Evolutionary conservation across 2,329 filamentous ascomycete species (phyloP).

Genomic region (Stachybotrys chartarum): DNA sequence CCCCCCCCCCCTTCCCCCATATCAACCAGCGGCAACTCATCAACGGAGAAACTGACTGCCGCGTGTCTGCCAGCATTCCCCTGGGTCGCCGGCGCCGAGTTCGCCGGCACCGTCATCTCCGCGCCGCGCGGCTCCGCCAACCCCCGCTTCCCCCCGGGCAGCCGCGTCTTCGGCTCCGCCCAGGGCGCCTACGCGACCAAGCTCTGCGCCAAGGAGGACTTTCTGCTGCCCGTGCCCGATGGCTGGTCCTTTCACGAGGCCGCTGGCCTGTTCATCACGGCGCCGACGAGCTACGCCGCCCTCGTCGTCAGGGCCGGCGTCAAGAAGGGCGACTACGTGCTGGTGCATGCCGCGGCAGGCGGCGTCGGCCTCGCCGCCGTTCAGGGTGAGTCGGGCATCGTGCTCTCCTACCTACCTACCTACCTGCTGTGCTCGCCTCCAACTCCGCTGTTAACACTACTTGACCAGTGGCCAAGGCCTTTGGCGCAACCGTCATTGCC

Average conservation of each 20-base stretch:
- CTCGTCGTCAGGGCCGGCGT: slow-evolving; percentile 72
- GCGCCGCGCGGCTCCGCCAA: slow-evolving; percentile 45
- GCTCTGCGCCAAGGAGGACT: slow-evolving; percentile 57
- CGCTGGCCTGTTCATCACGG: slow-evolving; percentile 85
- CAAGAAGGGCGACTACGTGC: slow-evolving; percentile 74
- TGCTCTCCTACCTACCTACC: neutral
- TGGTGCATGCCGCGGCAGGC: slow-evolving; percentile 87
- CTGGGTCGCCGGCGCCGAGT: slow-evolving; percentile 83
- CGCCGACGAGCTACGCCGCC: slow-evolving; percentile 81
- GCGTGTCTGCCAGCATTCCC: slow-evolving; percentile 53
- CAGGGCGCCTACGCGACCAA: slow-evolving; percentile 84
- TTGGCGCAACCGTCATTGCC: slow-evolving; percentile 86
- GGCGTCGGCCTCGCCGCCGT: slow-evolving; percentile 89
- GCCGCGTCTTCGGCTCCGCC: slow-evolving; percentile 76
- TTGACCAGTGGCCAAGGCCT: slow-evolving; percentile 70
- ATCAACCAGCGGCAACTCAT: neutral
- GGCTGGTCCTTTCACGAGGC: slow-evolving; percentile 82
- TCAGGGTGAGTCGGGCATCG: slow-evolving; percentile 44
- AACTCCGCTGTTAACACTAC: neutral
- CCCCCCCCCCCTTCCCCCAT: neutral
- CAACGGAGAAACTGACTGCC: neutral
- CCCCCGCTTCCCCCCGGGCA: slow-evolving; percentile 65
- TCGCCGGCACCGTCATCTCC: slow-evolving; percentile 69
- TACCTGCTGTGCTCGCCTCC: too few species aligned
- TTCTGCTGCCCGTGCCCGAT: slow-evolving; percentile 65